Base-by-base conservation (phyloP, 2,329 filamentous ascomycete species). In the Immersiporthe knoxdaviesiana region DNA sequence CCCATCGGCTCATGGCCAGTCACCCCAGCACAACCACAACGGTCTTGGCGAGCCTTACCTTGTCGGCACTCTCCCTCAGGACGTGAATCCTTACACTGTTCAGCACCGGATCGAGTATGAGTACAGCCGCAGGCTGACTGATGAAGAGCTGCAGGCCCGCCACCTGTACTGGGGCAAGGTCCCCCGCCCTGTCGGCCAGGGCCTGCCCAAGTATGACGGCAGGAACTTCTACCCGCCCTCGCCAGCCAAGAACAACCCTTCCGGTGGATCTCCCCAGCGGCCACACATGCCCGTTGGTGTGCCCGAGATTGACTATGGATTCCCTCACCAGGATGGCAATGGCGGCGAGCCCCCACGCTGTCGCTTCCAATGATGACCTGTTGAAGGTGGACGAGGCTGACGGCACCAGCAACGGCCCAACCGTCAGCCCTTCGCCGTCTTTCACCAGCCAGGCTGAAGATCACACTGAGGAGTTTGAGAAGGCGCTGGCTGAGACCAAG, bases 191-290 rank as follows among this genome's bases (percentile, higher is more conserved):
- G 80, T 82, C 16, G 81, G 84, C 63, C 81, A 79, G 44, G 85
- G 87, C 2, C 78, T 90, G 54, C 88, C 88, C 44, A 90, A 88
- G 76, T 91, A 88, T 73, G 88, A 90, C 72, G 88, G 88, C 32
- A 89, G 88, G 75, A 83, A 90, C 75, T 90, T 90, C 73, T 90
- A 89, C 71, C 86, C 84, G 39, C 79, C 86, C 3, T 89, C 87
- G 0, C 85, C 86, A 1, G 75, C 77, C 71, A 86, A 85, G 74
- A 74, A 77, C 70, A 39, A 32, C 5, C 66, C 60, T 41, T 61
- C 64, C 16, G 66, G 47, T 7, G 65, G 68, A 35, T 67, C 70
- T 30, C 67, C 69, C n/a, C 64, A 61, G 2, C 63, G 64, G 18
- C 18, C 54, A 44, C 44, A 61, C 11, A 32, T 67, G 30, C 66